Evolutionary conservation across 306 rosid genomes (phyloP), one percentile per base, ranked within the genome.

Genomic region (barrel medic (Medicago truncatula)): DNA sequence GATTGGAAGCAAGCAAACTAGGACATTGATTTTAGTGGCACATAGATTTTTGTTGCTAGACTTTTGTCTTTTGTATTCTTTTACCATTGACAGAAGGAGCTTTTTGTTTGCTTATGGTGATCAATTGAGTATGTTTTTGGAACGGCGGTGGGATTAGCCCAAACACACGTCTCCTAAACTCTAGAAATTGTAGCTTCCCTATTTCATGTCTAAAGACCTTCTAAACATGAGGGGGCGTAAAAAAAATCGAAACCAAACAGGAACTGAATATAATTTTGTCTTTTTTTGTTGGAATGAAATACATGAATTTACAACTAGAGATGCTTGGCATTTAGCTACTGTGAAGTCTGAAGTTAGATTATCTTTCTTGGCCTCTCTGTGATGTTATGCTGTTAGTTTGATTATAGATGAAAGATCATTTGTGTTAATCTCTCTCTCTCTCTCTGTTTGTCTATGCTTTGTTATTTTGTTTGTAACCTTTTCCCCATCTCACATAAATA

Each of bases 21-120:
- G 76, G 8, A 41, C 76, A 39, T 73, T 68, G 50, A 59, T 63
- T 80, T 67, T 60, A 62, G 64, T 57, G 25, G 25, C 62, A 56
- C 44, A 71, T 52, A 38, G 56, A 21, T 44, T 44, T 8, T 5
- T 58, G 70, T 59, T 68, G 74, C 25, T 78, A 28, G 49, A 72
- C 57, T 52, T 41, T 58, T 53, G 8, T 54, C 65, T 70, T 13
- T 23, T 40, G 18, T 10, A 7, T 46, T 13, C 31, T 28, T 76
- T 39, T 70, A 60, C 25, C 52, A 8, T 62, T 38, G 18, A 16
- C 9, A n/a, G 25, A 17, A 14, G 47, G 20, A 21, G 40, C 10
- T 4, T 60, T 25, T 70, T 71, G 53, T 53, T 31, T 52, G 63
- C 41, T 16, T 34, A 60, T 50, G 14, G 71, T 72, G 52, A 52